Percentiles rank a stretch among this genome's conserved stretches.
Evolutionary conservation across 2,329 filamentous ascomycete genomes (phyloP).

Genomic region (Claviceps digitariae): DNA sequence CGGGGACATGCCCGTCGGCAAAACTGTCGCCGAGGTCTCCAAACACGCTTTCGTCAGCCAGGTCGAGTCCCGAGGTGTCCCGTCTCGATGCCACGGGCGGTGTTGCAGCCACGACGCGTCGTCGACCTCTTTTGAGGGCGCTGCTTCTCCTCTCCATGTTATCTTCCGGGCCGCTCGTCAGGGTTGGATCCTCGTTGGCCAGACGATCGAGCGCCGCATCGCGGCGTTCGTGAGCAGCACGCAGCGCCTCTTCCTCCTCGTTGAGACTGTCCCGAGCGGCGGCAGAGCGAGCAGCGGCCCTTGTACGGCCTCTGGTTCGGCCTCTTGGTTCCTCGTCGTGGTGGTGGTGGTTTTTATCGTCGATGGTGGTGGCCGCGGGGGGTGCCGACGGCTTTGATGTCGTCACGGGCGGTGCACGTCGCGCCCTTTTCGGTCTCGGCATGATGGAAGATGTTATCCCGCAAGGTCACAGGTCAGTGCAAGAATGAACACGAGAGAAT

Average conservation of each 20-base stretch:
- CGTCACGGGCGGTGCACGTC: slow-evolving; percentile 3
- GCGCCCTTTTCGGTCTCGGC: slow-evolving; percentile 9
- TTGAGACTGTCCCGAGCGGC: slow-evolving; percentile 8
- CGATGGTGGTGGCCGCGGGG: background rate
- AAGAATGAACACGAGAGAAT: no score
- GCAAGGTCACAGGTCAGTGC: background rate
- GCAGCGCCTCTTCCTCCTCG: slow-evolving; percentile 15
- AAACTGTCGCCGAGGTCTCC: slow-evolving; percentile 30
- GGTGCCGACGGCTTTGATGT: background rate
- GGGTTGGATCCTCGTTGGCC: slow-evolving; percentile 21
- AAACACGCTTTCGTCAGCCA: slow-evolving; percentile 34
- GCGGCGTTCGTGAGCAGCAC: slow-evolving; percentile 15
- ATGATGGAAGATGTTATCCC: background rate
- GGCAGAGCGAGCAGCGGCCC: slow-evolving; percentile 8
- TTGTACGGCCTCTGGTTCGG: slow-evolving; percentile 10
- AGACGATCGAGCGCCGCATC: slow-evolving; percentile 25
- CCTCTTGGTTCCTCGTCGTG: slow-evolving; percentile 15
- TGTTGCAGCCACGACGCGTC: slow-evolving; percentile 19
- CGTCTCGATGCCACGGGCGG: slow-evolving; percentile 17
- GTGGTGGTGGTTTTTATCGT: slow-evolving; percentile 5
- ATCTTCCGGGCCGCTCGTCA: slow-evolving; percentile 14
- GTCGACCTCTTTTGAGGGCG: slow-evolving; percentile 18
- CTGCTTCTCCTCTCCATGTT: slow-evolving; percentile 14
- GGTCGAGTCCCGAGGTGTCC: slow-evolving; percentile 34
- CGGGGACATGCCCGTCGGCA: slow-evolving; percentile 23